phyloP scores from a whole-genome alignment of 2,329 filamentous ascomycete genomes.

The Trichophyton mentagrophytes region DNA sequence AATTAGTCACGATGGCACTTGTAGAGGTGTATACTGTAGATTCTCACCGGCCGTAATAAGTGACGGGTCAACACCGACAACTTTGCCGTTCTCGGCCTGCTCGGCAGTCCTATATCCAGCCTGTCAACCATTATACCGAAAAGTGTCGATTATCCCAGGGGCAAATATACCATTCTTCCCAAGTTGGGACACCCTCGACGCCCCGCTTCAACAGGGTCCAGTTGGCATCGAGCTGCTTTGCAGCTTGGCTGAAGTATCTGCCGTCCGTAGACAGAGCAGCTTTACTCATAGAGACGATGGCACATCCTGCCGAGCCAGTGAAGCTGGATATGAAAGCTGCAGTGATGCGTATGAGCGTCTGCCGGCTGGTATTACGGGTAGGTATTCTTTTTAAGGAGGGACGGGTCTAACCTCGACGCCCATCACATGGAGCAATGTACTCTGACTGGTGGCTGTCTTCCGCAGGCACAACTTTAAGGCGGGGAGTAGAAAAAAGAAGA shows the following conservation, averaged over 20 bases:
- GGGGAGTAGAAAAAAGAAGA: slow-evolving; percentile 37
- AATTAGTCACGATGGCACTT: slow-evolving; percentile 2
- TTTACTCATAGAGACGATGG: slow-evolving; percentile 72
- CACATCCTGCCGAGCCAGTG: slow-evolving; percentile 86
- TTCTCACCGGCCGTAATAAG: slow-evolving; percentile 57
- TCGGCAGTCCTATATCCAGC: slow-evolving; percentile 48
- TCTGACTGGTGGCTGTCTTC: slow-evolving; percentile 97
- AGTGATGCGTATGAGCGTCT: slow-evolving; percentile 5
- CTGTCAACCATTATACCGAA: slow-evolving; percentile 8
- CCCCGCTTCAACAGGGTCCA: slow-evolving; percentile 90
- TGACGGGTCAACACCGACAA: slow-evolving; percentile 80
- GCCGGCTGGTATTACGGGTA: neutral
- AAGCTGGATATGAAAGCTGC: slow-evolving; percentile 81
- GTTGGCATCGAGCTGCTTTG: slow-evolving; percentile 78
- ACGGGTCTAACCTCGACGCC: slow-evolving; percentile 50
- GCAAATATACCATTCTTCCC: slow-evolving; percentile 72
- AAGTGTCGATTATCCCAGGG: slow-evolving; percentile 9
- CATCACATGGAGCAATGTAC: slow-evolving; percentile 95
- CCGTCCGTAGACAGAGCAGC: slow-evolving; percentile 89
- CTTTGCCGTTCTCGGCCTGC: slow-evolving; percentile 73
- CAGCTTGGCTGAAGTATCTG: slow-evolving; percentile 93
- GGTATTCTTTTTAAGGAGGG: neutral
- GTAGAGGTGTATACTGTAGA: neutral
- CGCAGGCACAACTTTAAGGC: slow-evolving; percentile 67
- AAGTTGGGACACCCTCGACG: slow-evolving; percentile 84